Percentiles rank a stretch among this genome's conserved stretches.
Conservation (phyloP, 2,329 filamentous ascomycete species). For the Colletotrichum sp. region DNA sequence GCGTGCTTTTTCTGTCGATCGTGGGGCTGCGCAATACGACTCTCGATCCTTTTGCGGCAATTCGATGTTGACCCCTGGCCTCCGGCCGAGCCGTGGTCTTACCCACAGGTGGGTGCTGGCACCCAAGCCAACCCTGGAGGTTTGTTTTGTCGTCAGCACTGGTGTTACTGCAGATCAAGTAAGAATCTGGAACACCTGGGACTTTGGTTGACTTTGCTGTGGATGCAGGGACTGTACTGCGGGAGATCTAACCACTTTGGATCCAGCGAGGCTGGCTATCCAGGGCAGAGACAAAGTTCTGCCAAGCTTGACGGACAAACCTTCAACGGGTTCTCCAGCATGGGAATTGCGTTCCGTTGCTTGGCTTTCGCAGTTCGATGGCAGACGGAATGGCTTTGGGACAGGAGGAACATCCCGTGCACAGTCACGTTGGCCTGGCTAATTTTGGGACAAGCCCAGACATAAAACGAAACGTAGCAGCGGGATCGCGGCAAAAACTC, state of each 20-base stretch:
- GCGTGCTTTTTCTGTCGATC: background rate
- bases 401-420: background rate
- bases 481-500: background rate
- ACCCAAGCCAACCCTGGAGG: background rate
- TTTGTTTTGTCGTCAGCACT: background rate
- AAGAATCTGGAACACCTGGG: background rate
- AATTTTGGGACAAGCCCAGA: background rate
- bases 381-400: background rate
- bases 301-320: background rate
- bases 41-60: background rate
- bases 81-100: background rate
- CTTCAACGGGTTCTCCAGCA: background rate
- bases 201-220: background rate
- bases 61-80: background rate
- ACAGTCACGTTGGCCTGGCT: background rate
- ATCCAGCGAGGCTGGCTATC: background rate
- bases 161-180: background rate
- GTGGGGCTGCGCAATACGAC: background rate
- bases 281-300: background rate
- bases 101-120: background rate
- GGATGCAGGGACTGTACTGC: background rate
- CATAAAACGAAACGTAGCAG: background rate
- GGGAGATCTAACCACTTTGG: background rate
- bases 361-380: background rate
- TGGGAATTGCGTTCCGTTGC: background rate